phyloP scores from a whole-genome alignment of 768 basidiomycete genomes.

The Kwoniella bestiolae region DNA sequence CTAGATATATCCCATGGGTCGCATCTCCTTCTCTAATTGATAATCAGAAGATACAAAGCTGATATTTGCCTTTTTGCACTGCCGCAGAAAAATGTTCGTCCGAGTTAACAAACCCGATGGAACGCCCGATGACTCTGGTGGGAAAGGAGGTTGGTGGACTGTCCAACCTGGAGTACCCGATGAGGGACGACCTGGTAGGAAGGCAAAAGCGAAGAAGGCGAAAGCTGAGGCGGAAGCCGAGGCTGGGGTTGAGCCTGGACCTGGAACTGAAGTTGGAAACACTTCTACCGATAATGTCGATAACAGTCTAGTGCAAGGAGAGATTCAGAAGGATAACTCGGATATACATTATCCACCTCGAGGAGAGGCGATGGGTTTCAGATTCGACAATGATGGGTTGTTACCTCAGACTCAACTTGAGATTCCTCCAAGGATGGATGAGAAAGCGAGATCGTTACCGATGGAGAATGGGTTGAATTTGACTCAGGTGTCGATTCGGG shows the following conservation, averaged over 20 bases:
- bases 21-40: too few relatives aligned
- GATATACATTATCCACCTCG: too few relatives aligned
- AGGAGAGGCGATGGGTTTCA: background rate
- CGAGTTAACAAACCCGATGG: slow-evolving; percentile 53
- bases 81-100: slow-evolving; percentile 52
- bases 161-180: slow-evolving; percentile 50
- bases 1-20: too few relatives aligned
- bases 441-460: background rate
- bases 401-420: background rate
- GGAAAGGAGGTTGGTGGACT: slow-evolving; percentile 58
- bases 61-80: background rate
- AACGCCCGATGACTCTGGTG: slow-evolving; percentile 48
- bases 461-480: background rate
- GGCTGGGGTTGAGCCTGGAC: background rate
- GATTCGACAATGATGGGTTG: too few relatives aligned
- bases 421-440: background rate
- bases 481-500: slow-evolving; percentile 8
- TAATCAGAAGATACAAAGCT: too few relatives aligned
- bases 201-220: slow-evolving; percentile 40
- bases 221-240: slow-evolving; percentile 13
- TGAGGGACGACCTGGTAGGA: slow-evolving; percentile 48
- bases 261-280: background rate
- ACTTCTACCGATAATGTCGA: too few relatives aligned
- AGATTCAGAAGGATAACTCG: too few relatives aligned
- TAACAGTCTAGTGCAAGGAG: too few relatives aligned